phyloP scores from a whole-genome alignment of 371 early-diverging fungal species.

The Mortierella sp. region DNA sequence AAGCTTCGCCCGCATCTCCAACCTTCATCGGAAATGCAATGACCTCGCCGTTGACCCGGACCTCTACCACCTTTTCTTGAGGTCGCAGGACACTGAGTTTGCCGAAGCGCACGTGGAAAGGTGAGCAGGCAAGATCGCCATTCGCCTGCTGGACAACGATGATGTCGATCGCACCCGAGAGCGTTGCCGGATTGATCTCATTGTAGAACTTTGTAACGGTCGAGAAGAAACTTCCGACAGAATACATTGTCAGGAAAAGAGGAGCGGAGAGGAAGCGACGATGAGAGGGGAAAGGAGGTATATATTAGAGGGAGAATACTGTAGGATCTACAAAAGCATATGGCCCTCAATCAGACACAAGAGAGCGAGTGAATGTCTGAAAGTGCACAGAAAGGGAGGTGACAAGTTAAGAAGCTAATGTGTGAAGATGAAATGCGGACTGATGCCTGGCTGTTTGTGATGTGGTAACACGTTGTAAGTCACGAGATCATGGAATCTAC shows the following conservation, averaged over 20 bases:
- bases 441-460: too few species aligned
- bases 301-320: too few species aligned
- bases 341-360: too few species aligned
- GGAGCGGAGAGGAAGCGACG: background rate
- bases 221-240: constrained; percentile 73
- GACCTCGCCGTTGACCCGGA: constrained; percentile 88
- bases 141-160: constrained; percentile 92
- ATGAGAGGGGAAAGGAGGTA: too few species aligned
- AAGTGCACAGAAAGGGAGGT: too few species aligned
- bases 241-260: constrained; percentile 58
- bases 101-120: constrained; percentile 99
- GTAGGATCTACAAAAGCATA: too few species aligned
- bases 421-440: too few species aligned
- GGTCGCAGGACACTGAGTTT: constrained; percentile 95
- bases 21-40: constrained; percentile 93
- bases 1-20: constrained; percentile 99
- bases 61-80: constrained; percentile 86
- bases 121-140: constrained; percentile 92
- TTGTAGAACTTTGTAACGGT: constrained; percentile 95
- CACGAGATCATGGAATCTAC: too few species aligned
- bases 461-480: too few species aligned
- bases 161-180: constrained; percentile 99
- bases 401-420: too few species aligned
- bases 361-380: too few species aligned
- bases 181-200: constrained; percentile 97